Base-by-base conservation (phyloP, 2,329 filamentous ascomycete species). In the Onygenales sp. region DNA sequence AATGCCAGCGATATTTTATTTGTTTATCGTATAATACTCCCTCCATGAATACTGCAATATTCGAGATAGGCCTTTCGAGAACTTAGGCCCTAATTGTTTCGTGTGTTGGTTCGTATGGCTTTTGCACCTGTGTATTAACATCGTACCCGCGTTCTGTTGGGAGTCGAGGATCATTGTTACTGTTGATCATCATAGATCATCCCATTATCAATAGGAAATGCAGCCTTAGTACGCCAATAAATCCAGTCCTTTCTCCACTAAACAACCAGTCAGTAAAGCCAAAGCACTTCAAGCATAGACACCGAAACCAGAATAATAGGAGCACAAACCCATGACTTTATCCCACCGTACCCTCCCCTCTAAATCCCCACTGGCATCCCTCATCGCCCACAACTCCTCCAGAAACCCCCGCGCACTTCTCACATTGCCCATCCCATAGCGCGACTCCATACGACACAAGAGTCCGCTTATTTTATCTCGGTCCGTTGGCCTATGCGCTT, bases 361-460 rank as follows among this genome's bases (percentile, higher is more conserved):
- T 21, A 35, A 33, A 50, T 60, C 58, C 5, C 42, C 52, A 33
- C 46, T 58, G 8, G 51, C 53, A 42, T 59, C 58, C 38, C 56
- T 53, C 53, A 56, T 55, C 32, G 38, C 42, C 80, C 82, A 85
- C 8, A 85, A 77, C 63, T 84, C 81, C 58, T 78, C 73, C 3
- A 83, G 76, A 38, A 85, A 78, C 10, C 73, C 73, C 79, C 81
- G 83, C 3, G 81, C 78, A 56, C 80, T 73, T 57, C 75, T 75
- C 54, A 85, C 84, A 60, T 85, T 86, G 14, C 75, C 76, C 82
- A 85, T 85, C 17, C 82, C 81, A 63, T 85, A 83, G 14, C 81
- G 69, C 51, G 70, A 73, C 54, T 79, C 76, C 7, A 83, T 72
- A 5, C 76, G 77, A 4, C 66, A 63, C 60, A 85, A 84, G 0